A percentile compares a stretch with the other conserved stretches of the same genome.
Conservation (phyloP, 257 asterid genomes). For the Lycium barbarum region DNA sequence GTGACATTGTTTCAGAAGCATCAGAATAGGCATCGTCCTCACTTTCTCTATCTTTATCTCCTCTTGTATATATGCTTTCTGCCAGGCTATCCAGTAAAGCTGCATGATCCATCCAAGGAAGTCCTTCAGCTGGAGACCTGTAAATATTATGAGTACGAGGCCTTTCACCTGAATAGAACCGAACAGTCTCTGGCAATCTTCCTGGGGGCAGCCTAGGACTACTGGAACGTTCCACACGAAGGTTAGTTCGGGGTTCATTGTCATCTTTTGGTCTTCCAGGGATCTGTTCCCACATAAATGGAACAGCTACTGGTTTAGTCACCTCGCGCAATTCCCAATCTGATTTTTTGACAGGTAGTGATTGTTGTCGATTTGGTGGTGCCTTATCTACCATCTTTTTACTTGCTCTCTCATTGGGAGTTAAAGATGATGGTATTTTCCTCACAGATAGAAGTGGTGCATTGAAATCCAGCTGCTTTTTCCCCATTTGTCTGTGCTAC, state of each 20-base stretch:
- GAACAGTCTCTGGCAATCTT: constrained; percentile 50
- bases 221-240: constrained; percentile 54
- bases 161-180: constrained; percentile 65
- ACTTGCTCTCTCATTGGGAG: constrained; percentile 50
- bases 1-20: constrained; percentile 60
- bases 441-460: constrained; percentile 88
- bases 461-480: constrained; percentile 71
- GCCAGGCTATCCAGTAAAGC: constrained; percentile 69
- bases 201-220: constrained; percentile 82
- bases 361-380: constrained; percentile 50
- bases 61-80: constrained; percentile 62
- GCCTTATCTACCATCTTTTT: constrained; percentile 45
- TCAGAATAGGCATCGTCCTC: constrained; percentile 64
- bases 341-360: constrained; percentile 49
- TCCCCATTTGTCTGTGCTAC: constrained; percentile 57
- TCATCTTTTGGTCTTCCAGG: constrained; percentile 81
- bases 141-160: constrained; percentile 46
- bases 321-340: constrained; percentile 58
- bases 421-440: constrained; percentile 56
- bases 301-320: constrained; percentile 81
- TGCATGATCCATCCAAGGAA: constrained; percentile 70
- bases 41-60: constrained; percentile 58
- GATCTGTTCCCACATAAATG: constrained; percentile 82
- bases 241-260: constrained; percentile 40
- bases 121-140: constrained; percentile 53